These are phyloP conservation scores for Infundibulicybe gibba DNA, from an alignment of 768 basidiomycete genomes.

Conservation along the genomic window DNA sequence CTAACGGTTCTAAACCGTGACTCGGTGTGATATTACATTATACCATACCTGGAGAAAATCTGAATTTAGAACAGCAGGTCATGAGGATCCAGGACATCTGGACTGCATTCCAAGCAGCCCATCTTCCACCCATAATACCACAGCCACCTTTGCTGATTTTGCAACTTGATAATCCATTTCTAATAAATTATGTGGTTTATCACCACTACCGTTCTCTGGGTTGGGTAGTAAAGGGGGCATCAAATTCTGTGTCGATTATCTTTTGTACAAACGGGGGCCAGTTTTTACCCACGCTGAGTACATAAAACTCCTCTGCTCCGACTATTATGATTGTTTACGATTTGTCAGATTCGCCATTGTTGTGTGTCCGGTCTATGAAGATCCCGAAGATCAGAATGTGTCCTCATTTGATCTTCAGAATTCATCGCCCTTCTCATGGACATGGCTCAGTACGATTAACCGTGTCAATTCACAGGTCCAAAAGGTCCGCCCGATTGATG, in stretches of 20 bases:
- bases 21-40: slow-evolving; percentile 41
- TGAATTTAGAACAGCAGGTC: slow-evolving; percentile 38
- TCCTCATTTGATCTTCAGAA: slow-evolving; percentile 69
- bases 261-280: slow-evolving; percentile 92
- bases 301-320: slow-evolving; percentile 20
- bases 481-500: slow-evolving; percentile 54
- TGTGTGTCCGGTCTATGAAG: slow-evolving; percentile 89
- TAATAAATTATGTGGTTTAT: slow-evolving; percentile 85
- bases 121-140: slow-evolving; percentile 39
- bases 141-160: slow-evolving; percentile 21
- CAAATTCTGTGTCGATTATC: slow-evolving; percentile 96
- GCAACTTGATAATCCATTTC: slow-evolving; percentile 87
- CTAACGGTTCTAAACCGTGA: slow-evolving; percentile 63
- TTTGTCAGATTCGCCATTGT: slow-evolving; percentile 78
- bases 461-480: slow-evolving; percentile 96
- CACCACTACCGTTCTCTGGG: slow-evolving; percentile 96
- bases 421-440: slow-evolving; percentile 77
- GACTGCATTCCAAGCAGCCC: slow-evolving; percentile 55
- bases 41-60: slow-evolving; percentile 1
- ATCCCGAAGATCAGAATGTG: slow-evolving; percentile 61
- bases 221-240: slow-evolving; percentile 94
- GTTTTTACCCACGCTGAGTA: slow-evolving; percentile 96
- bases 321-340: not conserved
- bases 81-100: slow-evolving; percentile 60
- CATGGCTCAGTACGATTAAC: slow-evolving; percentile 96